Evolutionary conservation across 202 grass and related monocot genomes (phyloP).

Genomic region (Setaria viridis): DNA sequence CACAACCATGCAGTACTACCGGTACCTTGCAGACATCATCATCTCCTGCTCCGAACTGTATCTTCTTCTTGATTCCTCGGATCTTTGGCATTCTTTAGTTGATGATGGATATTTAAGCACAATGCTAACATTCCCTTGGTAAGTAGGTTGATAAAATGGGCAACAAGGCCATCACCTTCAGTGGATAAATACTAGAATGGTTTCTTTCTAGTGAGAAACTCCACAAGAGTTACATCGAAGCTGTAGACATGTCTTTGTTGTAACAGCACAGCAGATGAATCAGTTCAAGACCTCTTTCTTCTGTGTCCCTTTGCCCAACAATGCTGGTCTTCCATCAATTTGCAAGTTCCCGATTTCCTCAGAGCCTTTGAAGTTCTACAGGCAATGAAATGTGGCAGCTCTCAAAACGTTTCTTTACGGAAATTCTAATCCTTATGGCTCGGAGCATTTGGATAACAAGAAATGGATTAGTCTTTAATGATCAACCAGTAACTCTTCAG

Average conservation of each 20-base stretch:
- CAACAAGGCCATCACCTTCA: neutral
- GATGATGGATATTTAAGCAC: neutral
- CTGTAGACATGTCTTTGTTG: neutral
- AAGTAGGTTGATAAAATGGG: neutral
- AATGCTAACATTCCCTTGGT: neutral
- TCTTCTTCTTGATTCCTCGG: neutral
- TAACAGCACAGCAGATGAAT: too few species aligned
- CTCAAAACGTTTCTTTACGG: too few species aligned
- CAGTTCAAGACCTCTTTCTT: too few species aligned
- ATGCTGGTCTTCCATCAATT: too few species aligned
- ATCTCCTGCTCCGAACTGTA: conserved; percentile 14
- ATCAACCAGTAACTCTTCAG: too few species aligned
- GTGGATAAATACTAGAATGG: neutral
- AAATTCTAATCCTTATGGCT: too few species aligned
- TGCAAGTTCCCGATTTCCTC: too few species aligned
- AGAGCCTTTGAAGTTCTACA: too few species aligned
- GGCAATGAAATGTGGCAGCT: too few species aligned
- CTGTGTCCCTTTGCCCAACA: too few species aligned
- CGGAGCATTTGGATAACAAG: too few species aligned
- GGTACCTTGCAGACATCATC: neutral
- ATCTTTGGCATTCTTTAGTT: neutral
- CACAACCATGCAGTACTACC: neutral
- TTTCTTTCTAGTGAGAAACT: conserved; percentile 68
- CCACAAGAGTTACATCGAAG: conserved; percentile 51
- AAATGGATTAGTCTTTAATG: too few species aligned